These are phyloP conservation scores for Elaeis oleifera DNA, from an alignment of 202 grass and related monocot species.

Conservation along the genomic window DNA sequence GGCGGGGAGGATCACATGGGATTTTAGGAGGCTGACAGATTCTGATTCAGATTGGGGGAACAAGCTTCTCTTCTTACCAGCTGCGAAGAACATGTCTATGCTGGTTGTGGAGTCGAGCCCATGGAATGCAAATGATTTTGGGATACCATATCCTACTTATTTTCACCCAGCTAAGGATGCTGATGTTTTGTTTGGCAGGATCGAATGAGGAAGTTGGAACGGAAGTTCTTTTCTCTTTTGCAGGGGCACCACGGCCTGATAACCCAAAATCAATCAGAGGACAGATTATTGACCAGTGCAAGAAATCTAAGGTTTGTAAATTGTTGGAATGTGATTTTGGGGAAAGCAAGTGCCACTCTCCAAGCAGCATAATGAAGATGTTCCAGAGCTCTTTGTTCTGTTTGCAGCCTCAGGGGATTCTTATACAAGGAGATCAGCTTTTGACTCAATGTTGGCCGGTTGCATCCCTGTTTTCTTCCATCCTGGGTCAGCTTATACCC, in stretches of 20 bases:
- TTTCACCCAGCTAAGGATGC: conserved; percentile 80
- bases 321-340: conserved; percentile 90
- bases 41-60: conserved; percentile 75
- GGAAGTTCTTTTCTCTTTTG: conserved; percentile 91
- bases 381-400: conserved; percentile 94
- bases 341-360: conserved; percentile 93
- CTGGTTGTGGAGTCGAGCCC: conserved; percentile 93
- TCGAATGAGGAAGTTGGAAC: conserved; percentile 74
- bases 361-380: conserved; percentile 90
- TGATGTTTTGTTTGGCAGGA: conserved; percentile 84
- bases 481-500: conserved; percentile 84
- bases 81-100: conserved; percentile 94
- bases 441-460: conserved; percentile 88
- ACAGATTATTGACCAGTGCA: conserved; percentile 87
- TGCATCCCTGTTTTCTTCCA: conserved; percentile 98
- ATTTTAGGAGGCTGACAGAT: conserved; percentile 86
- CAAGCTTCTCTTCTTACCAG: conserved; percentile 82
- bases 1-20: conserved; percentile 88
- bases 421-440: conserved; percentile 92
- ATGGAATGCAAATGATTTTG: conserved; percentile 94
- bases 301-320: conserved; percentile 58
- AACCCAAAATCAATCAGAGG: conserved; percentile 81
- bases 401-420: conserved; percentile 92
- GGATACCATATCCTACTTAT: conserved; percentile 82
- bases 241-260: conserved; percentile 79